These are phyloP conservation scores for Platanthera zijinensis DNA, from an alignment of 106 monocot species.

Conservation along the genomic window DNA sequence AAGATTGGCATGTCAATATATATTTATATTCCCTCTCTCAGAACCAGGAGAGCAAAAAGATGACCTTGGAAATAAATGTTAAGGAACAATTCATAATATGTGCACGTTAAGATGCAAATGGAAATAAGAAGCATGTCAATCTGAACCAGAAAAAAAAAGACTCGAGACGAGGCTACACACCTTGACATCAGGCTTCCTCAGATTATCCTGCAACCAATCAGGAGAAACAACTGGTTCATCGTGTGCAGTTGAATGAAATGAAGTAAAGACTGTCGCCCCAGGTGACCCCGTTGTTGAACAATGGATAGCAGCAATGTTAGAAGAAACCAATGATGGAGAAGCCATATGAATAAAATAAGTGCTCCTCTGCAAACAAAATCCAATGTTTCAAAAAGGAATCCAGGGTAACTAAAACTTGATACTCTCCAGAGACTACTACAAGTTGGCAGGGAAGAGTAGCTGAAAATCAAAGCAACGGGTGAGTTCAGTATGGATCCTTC, in stretches of 20 bases:
- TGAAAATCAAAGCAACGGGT: too few relatives aligned
- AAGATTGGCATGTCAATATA: background rate
- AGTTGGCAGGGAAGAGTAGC: too few relatives aligned
- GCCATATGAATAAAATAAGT: background rate
- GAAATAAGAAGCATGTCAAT: too few relatives aligned
- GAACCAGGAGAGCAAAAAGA: background rate
- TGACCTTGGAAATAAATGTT: background rate
- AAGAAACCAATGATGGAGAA: conserved; percentile 11
- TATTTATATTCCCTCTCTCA: background rate
- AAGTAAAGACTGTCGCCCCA: conserved; percentile 4
- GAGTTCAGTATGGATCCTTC: too few relatives aligned
- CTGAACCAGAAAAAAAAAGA: background rate
- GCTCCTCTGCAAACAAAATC: conserved; percentile 19
- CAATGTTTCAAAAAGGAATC: conserved; percentile 2
- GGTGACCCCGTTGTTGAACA: conserved; percentile 22
- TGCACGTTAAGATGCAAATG: too few relatives aligned
- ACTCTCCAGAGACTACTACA: background rate
- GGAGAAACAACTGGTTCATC: conserved; percentile 59
- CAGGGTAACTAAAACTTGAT: background rate
- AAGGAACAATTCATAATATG: too few relatives aligned
- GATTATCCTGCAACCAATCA: conserved; percentile 60
- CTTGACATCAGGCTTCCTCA: conserved; percentile 56
- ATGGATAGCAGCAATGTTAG: conserved; percentile 18
- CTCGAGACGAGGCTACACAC: conserved; percentile 8
- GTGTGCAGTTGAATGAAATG: conserved; percentile 16